phyloP scores from a whole-genome alignment of 805 yeast species.

The Tetrapisispora pingtungensis region DNA sequence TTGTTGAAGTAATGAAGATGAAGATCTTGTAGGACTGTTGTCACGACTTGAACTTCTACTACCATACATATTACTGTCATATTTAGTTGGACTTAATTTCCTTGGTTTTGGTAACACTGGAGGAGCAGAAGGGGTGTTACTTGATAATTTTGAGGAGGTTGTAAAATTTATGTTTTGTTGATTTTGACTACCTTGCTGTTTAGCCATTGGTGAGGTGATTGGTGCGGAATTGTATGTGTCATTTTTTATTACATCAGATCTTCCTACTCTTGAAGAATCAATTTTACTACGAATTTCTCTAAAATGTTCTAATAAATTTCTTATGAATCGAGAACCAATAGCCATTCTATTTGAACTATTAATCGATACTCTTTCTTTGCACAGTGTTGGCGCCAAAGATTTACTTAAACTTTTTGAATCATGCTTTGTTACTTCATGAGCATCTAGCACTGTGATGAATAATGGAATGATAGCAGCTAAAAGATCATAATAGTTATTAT shows the following conservation, averaged over 20 bases:
- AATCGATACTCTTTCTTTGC: conserved; percentile 39
- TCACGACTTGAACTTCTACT: conserved; percentile 7
- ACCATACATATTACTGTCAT: conserved; percentile 1
- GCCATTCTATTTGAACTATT: conserved; percentile 38
- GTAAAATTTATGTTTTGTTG: neutral
- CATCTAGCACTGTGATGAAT: conserved; percentile 33
- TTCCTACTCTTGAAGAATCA: conserved; percentile 6
- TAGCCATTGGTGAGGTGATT: conserved; percentile 4
- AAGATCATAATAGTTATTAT: conserved; percentile 27
- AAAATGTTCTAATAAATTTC: conserved; percentile 46
- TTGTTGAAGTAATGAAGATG: neutral
- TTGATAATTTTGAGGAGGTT: neutral
- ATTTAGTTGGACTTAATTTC: conserved; percentile 19
- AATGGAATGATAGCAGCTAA: conserved; percentile 37
- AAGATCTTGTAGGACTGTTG: conserved; percentile 7
- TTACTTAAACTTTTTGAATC: conserved; percentile 30
- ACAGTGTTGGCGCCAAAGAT: conserved; percentile 44
- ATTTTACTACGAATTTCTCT: conserved; percentile 19
- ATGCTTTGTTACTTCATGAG: conserved; percentile 35
- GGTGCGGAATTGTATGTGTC: neutral
- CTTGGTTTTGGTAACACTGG: conserved; percentile 24
- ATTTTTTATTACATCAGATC: neutral
- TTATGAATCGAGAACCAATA: conserved; percentile 44
- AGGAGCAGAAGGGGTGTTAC: neutral
- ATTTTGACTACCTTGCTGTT: neutral